Evolutionary conservation across 257 asterid species (phyloP).

Genomic region (Nicotiana tomentosiformis): DNA sequence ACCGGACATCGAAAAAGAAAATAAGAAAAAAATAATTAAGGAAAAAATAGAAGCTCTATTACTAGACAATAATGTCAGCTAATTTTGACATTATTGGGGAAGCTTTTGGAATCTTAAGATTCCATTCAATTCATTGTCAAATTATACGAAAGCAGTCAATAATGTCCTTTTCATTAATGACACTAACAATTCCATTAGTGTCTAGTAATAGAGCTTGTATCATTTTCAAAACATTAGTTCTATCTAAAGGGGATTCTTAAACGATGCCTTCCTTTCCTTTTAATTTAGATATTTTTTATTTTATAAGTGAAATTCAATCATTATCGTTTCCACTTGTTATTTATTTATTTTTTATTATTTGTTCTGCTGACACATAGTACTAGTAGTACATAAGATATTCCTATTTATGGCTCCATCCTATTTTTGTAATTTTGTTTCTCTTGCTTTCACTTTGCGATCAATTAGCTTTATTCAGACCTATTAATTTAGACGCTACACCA

Average conservation of each 20-base stretch:
- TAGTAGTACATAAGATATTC: not conserved
- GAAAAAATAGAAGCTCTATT: too few relatives aligned
- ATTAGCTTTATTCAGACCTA: not conserved
- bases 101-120: not conserved
- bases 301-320: not conserved
- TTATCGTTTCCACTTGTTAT: not conserved
- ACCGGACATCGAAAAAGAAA: too few relatives aligned
- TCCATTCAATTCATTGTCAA: not conserved
- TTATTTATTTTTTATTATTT: too few relatives aligned
- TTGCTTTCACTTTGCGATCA: not conserved
- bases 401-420: not conserved
- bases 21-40: too few relatives aligned
- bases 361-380: not conserved
- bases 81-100: not conserved
- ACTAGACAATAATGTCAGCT: too few relatives aligned
- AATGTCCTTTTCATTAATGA: not conserved
- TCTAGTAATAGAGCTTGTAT: not conserved
- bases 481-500: too few relatives aligned
- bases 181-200: not conserved
- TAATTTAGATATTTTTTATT: not conserved
- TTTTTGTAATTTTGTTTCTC: not conserved
- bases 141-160: not conserved
- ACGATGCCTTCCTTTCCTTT: not conserved
- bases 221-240: not conserved
- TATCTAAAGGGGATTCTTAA: not conserved